Evolutionary conservation across 305 asterid genomes (phyloP).

Genomic region (Fraxinus albicans): DNA sequence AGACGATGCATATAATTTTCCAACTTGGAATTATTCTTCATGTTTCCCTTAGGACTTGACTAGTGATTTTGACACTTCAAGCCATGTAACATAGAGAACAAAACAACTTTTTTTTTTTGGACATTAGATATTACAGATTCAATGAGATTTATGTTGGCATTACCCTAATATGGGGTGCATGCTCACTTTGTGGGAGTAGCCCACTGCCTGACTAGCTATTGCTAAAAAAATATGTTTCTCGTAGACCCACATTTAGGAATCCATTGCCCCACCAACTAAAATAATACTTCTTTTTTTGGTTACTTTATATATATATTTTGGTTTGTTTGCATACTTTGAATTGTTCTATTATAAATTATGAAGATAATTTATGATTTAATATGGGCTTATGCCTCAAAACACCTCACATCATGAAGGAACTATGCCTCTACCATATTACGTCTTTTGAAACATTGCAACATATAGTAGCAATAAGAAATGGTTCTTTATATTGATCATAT

Average conservation of each 20-base stretch:
- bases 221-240: not conserved
- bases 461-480: not conserved
- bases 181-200: not conserved
- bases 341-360: not conserved
- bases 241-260: not conserved
- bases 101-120: not conserved
- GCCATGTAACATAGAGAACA: not conserved
- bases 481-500: not conserved
- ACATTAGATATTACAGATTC: not conserved
- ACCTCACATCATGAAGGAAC: not conserved
- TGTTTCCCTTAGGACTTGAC: not conserved
- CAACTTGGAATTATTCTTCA: not conserved
- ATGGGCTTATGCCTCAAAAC: not conserved
- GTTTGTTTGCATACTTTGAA: too few species aligned
- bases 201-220: not conserved
- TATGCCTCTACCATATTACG: not conserved
- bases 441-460: not conserved
- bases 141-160: not conserved
- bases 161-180: not conserved
- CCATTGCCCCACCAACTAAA: not conserved
- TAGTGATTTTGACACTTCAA: not conserved
- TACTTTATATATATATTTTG: not conserved
- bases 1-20: not conserved
- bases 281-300: too few species aligned
- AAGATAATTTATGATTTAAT: not conserved